Evolutionary conservation across 2,329 filamentous ascomycete species (phyloP).

Genomic region (Dactylellina cionopaga): DNA sequence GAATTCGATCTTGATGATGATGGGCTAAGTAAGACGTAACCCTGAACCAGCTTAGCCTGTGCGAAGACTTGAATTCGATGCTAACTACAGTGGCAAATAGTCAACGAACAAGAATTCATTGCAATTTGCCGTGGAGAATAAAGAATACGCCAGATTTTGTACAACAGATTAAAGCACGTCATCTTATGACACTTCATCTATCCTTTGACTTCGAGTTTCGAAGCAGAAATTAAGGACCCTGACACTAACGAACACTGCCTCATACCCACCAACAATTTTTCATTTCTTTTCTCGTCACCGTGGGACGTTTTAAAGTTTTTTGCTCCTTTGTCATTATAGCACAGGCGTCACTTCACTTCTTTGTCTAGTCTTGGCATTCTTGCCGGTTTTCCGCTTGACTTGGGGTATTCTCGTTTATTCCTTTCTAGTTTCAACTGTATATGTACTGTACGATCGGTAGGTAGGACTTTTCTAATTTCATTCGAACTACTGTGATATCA

Average conservation of each 20-base stretch:
- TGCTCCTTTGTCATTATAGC: background rate
- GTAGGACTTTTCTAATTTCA: background rate
- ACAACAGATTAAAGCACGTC: background rate
- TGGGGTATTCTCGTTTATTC: background rate
- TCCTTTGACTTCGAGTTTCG: background rate
- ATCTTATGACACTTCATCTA: background rate
- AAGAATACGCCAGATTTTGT: background rate
- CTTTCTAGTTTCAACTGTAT: background rate
- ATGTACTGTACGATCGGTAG: background rate
- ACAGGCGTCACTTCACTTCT: background rate
- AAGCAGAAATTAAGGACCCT: too few species aligned
- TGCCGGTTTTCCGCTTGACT: background rate
- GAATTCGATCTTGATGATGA: conserved; percentile 96
- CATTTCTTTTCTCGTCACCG: background rate
- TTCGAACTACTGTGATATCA: too few species aligned
- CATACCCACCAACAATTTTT: background rate
- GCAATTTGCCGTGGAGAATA: conserved; percentile 64
- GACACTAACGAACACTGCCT: background rate
- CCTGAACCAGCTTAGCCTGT: too few species aligned
- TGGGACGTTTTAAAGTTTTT: too few species aligned
- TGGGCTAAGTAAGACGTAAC: conserved; percentile 66
- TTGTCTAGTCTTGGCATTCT: background rate
- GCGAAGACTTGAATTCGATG: too few species aligned
- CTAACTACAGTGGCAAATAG: conserved; percentile 60
- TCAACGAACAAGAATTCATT: conserved; percentile 75